These are phyloP conservation scores for Suillus subluteus DNA, from an alignment of 768 basidiomycete species.

Conservation along the genomic window DNA sequence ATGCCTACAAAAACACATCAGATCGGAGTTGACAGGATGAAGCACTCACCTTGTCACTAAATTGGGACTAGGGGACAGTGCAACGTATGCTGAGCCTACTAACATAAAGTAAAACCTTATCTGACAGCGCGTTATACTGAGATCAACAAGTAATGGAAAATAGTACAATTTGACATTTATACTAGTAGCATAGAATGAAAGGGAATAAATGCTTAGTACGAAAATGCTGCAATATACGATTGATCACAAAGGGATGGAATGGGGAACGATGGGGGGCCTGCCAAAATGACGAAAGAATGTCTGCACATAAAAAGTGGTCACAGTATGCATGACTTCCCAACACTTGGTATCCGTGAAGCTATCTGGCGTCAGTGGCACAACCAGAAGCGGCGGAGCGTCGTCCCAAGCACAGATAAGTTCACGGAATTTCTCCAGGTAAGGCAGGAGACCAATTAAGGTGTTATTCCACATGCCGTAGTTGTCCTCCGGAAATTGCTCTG, in stretches of 20 bases:
- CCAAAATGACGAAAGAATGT: constrained; percentile 12
- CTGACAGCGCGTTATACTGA: neutral
- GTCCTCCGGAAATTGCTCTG: neutral
- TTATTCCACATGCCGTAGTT: neutral
- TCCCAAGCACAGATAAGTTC: constrained; percentile 1
- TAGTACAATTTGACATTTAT: neutral
- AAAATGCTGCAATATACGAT: neutral
- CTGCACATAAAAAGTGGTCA: neutral
- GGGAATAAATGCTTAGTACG: neutral
- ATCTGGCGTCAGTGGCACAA: neutral
- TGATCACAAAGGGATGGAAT: neutral
- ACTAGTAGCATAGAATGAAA: neutral
- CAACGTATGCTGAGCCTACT: neutral
- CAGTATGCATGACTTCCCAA: neutral
- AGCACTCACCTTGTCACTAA: no score
- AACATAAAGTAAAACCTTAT: neutral
- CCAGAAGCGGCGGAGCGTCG: neutral
- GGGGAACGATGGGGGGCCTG: constrained; percentile 3
- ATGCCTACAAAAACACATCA: no score
- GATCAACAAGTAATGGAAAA: neutral
- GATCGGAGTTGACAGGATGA: no score
- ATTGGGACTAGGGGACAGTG: no score
- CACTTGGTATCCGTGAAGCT: neutral
- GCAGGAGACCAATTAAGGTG: neutral
- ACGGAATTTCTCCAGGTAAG: neutral